These are phyloP conservation scores for Carex kokanica DNA, from an alignment of 176 grass and related monocot species.

Conservation along the genomic window DNA sequence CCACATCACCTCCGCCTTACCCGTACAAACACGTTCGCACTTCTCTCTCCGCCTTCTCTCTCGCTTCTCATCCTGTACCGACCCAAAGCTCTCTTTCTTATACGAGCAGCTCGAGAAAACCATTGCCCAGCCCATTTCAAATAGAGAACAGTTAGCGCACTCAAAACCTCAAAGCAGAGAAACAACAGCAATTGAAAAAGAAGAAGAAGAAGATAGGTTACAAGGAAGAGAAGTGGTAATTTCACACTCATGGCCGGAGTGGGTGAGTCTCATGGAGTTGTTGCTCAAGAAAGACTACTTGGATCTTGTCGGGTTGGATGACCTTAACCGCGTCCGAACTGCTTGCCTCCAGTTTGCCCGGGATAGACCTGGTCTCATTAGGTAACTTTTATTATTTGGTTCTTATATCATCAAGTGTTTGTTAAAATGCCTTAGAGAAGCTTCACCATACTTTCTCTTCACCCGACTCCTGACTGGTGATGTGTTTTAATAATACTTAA, in stretches of 20 bases:
- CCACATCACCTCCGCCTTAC: conserved; percentile 14
- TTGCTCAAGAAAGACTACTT: conserved; percentile 52
- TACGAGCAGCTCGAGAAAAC: conserved; percentile 44
- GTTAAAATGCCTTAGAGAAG: conserved; percentile 23
- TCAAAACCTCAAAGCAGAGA: conserved; percentile 1
- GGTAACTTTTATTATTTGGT: conserved; percentile 28
- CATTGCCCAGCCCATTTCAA: conserved; percentile 19
- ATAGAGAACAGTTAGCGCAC: not conserved
- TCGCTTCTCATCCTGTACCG: conserved; percentile 14
- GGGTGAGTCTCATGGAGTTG: conserved; percentile 63
- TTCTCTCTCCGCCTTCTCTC: not conserved
- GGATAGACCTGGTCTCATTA: conserved; percentile 52
- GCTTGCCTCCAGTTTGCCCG: conserved; percentile 69
- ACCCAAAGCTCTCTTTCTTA: conserved; percentile 39
- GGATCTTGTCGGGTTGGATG: conserved; percentile 45
- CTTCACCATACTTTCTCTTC: not conserved
- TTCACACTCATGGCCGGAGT: conserved; percentile 66
- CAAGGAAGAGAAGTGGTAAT: conserved; percentile 40
- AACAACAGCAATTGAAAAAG: conserved; percentile 1
- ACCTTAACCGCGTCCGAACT: conserved; percentile 57
- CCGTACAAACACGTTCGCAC: conserved; percentile 21
- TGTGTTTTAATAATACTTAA: not conserved
- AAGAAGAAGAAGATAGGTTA: not conserved
- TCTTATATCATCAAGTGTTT: conserved; percentile 44
- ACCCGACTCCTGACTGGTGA: not conserved